Percentiles rank a stretch among this genome's conserved stretches.
These are phyloP conservation scores for Mortierella antarctica DNA, from an alignment of 192 early-diverging fungal genomes.

Conservation along the genomic window DNA sequence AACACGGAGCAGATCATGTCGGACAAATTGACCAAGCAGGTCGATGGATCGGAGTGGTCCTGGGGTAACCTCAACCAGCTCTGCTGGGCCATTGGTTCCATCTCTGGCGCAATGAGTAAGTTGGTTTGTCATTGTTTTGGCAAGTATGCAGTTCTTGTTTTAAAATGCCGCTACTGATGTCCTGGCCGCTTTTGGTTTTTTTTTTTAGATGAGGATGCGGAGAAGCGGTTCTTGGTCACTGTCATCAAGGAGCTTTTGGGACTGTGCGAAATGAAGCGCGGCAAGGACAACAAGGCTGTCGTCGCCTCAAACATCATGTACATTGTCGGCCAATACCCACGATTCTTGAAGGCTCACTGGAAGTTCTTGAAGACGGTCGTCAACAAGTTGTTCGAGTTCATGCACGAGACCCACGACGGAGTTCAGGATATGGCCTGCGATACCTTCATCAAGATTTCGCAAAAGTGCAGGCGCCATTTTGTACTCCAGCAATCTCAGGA, in stretches of 20 bases:
- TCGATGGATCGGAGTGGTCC: conserved; percentile 97
- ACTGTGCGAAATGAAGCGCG: conserved; percentile 96
- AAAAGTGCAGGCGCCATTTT: conserved; percentile 98
- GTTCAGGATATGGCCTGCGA: conserved; percentile 99
- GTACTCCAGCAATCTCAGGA: conserved; percentile 93
- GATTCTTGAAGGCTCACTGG: conserved; percentile 99
- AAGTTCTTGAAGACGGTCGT: conserved; percentile 99
- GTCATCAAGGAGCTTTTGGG: conserved; percentile 98
- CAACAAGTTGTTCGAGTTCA: conserved; percentile 99
- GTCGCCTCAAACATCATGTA: conserved; percentile 99
- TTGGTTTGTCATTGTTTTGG: not conserved
- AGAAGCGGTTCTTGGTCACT: conserved; percentile 97
- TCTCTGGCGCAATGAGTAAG: conserved; percentile 91
- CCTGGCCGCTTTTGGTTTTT: not conserved
- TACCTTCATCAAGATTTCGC: conserved; percentile 99
- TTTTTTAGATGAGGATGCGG: conserved; percentile 83
- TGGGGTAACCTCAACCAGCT: conserved; percentile 98
- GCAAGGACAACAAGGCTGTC: conserved; percentile 99
- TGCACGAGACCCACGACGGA: conserved; percentile 97
- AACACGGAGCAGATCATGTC: conserved; percentile 98
- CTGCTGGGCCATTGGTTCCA: conserved; percentile 99
- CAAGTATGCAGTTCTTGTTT: not conserved
- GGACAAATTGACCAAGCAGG: conserved; percentile 91
- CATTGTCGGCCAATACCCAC: conserved; percentile 99
- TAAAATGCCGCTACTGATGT: not conserved